Evolutionary conservation across 164 flowering plant genomes (phyloP), one percentile per base, ranked within the genome.

Genomic region (Vitis riparia): DNA sequence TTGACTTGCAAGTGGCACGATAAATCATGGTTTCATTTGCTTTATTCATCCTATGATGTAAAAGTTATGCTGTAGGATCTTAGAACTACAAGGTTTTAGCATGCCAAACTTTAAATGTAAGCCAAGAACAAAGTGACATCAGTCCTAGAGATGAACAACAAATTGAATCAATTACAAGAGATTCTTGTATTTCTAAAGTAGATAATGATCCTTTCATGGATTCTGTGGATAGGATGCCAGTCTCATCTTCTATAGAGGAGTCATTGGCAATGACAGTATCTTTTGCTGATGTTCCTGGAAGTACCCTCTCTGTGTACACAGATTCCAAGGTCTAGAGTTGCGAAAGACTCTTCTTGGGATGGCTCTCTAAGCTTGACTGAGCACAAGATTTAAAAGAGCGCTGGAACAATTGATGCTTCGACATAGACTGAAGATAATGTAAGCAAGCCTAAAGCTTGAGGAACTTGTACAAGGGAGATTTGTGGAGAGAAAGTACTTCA

Each of bases 21-120:
- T 23, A 23, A 23, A 23, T 1, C 27, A 23, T 23, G 27, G 27
- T 23, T 23, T 23, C 27, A 23, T 23, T 23, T 23, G 27, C 27
- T 23, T 23, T 23, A 1, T 23, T 23, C 27, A 23, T 23, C 27
- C 0, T 23, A 23, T 23, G 27, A 23, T 23, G 27, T 23, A 23
- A 23, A 23, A 23, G 27, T 23, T 29, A 95, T 91, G 97, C 70
- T 95, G 53, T 95, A 98, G 99, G 99, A 95, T 83, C 80, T 93
- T 58, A 87, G 99, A 85, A 91, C 98, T 65, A 89, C 89, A 23
- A 84, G 89, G 80, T 76, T 68, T 67, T 75, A 71, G 76, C 72
- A 59, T 72, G 58, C 59, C 74, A 61, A 69, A 58, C 70, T 53
- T 75, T 76, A 51, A 51, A 66, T 49, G 55, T 32, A 53, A 76